Evolutionary conservation across 2,329 filamentous ascomycete species (phyloP), one percentile per base, ranked within the genome.

Genomic region (Diaporthe eres): DNA sequence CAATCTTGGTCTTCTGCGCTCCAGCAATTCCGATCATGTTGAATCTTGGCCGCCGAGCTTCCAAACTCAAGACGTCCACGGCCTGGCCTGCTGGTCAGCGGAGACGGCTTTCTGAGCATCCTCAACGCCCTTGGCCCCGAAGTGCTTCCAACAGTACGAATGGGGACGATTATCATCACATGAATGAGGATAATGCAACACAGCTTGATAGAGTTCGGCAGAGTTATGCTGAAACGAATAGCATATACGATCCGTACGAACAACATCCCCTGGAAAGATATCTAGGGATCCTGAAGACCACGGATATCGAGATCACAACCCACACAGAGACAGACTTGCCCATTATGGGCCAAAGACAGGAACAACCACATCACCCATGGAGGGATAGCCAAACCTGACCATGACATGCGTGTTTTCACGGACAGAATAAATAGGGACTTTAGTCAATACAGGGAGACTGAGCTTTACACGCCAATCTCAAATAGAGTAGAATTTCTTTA

Each of bases 1-100:
- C 60, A 28, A 44, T 63, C 7, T 17, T 63, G 9, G 60, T 63
- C 39, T 63, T 63, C 60, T 63, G 60, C 39, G 60, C 60, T 44
- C 60, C 60, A 44, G 17, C 60, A 44, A 44, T 63, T 10, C 60
- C 60, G 0, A 63, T 63, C 9, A 63, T 63, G 8, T 63, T 63
- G 13, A 44, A 28, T 6, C 5, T 39, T 44, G 3, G 37, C 15
- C 6, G 60, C 39, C 22, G 60, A 19, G 15, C 8, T 10, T 44
- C n/a, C 7, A 44, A n/a, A 63, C 3, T 44, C 10, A 63, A 63
- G 13, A 28, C 5, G n/a, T 28, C 37, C n/a, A 2, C 37, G 7
- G 19, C 37, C 39, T 44, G 60, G 60, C 9, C 60, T 25, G 2
- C 37, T 2, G 7, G 13, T 6, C 60, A 28, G 8, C n/a, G 60